Conservation (phyloP, 305 asterid species). For the Withania somnifera region DNA sequence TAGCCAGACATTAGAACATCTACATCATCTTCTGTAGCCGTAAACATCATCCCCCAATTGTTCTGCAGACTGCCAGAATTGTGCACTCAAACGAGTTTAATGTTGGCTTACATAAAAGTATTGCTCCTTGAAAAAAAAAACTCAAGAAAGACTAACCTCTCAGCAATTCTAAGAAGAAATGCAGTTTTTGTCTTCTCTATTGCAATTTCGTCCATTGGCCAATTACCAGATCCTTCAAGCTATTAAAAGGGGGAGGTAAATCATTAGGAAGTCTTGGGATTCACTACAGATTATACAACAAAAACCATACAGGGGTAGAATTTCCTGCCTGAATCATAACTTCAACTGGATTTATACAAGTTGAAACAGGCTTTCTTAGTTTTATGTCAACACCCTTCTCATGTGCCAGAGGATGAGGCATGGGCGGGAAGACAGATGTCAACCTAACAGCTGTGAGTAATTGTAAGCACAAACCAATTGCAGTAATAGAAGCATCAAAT, state of each 20-base stretch:
- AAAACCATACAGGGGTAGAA: background rate
- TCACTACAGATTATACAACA: slow-evolving; percentile 1
- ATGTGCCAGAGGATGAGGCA: slow-evolving; percentile 83
- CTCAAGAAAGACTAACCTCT: slow-evolving; percentile 50
- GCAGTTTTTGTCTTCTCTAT: slow-evolving; percentile 94
- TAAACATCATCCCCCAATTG: slow-evolving; percentile 50
- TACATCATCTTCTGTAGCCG: slow-evolving; percentile 78
- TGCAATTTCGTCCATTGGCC: slow-evolving; percentile 95
- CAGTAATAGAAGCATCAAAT: background rate
- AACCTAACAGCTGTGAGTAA: slow-evolving; percentile 73
- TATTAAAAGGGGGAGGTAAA: slow-evolving; percentile 14
- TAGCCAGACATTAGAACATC: slow-evolving; percentile 86
- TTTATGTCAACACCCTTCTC: slow-evolving; percentile 33
- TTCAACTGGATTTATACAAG: slow-evolving; percentile 71
- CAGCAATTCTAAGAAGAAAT: slow-evolving; percentile 83
- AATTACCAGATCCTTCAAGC: slow-evolving; percentile 98
- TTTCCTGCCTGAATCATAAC: slow-evolving; percentile 85
- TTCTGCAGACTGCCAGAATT: slow-evolving; percentile 58
- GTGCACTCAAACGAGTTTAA: slow-evolving; percentile 17
- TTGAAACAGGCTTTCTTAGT: slow-evolving; percentile 48
- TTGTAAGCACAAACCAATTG: slow-evolving; percentile 17
- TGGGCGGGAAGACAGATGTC: slow-evolving; percentile 80
- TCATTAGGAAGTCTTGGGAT: background rate
- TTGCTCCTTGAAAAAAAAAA: background rate
- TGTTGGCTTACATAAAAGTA: background rate